Evolutionary conservation across 2,329 filamentous ascomycete genomes (phyloP).

Genomic region (Monilinia polystroma): DNA sequence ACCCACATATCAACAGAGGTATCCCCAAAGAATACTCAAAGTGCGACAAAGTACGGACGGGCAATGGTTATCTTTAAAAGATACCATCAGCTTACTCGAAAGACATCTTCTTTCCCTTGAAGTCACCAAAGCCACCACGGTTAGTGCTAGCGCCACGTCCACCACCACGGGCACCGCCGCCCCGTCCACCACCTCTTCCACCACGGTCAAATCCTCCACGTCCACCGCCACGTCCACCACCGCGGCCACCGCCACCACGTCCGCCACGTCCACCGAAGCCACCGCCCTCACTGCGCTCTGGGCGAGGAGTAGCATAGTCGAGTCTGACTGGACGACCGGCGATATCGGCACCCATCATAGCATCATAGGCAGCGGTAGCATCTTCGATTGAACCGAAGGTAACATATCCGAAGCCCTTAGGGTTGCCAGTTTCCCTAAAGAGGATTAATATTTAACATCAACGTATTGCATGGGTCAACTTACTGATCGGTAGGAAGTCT

Average conservation of each 20-base stretch:
- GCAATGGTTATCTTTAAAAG: conserved; percentile 28
- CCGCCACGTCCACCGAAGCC: conserved; percentile 47
- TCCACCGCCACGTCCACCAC: conserved; percentile 36
- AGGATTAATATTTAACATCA: conserved; percentile 33
- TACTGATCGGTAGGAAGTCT: conserved; percentile 66
- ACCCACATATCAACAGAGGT: conserved; percentile 37
- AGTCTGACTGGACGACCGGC: conserved; percentile 65
- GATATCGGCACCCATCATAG: conserved; percentile 62
- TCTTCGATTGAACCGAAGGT: conserved; percentile 67
- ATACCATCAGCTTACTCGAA: conserved; percentile 34
- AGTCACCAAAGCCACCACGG: conserved; percentile 58
- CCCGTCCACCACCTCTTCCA: conserved; percentile 43
- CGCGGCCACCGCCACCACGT: conserved; percentile 45
- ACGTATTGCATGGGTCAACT: conserved; percentile 28
- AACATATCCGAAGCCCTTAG: conserved; percentile 74
- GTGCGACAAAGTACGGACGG: conserved; percentile 36
- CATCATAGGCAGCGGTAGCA: conserved; percentile 61
- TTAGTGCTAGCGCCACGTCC: conserved; percentile 47
- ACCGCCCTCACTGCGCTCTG: conserved; percentile 49
- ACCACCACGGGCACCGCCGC: conserved; percentile 46
- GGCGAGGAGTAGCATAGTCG: conserved; percentile 64
- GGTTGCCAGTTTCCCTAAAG: conserved; percentile 57
- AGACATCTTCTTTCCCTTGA: conserved; percentile 55
- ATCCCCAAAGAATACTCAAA: conserved; percentile 24
- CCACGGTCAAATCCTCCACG: conserved; percentile 42